phyloP scores from a whole-genome alignment of 257 asterid species.

The Paulownia fortunei region DNA sequence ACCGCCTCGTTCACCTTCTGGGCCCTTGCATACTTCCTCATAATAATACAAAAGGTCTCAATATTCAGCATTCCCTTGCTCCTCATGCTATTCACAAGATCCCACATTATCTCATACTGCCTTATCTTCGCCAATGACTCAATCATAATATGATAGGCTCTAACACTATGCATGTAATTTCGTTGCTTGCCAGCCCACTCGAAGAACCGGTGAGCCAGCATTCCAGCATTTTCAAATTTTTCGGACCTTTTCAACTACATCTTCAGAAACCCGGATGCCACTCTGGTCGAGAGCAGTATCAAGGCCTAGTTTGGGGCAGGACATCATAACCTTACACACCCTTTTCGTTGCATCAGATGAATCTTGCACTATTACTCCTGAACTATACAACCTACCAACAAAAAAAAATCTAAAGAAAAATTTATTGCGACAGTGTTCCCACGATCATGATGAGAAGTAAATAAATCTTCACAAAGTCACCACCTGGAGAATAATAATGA shows the following conservation, averaged over 20 bases:
- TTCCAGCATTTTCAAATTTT: constrained; percentile 81
- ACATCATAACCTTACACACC: constrained; percentile 66
- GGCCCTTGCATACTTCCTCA: constrained; percentile 85
- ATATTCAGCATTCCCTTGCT: constrained; percentile 69
- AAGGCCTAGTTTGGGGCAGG: constrained; percentile 75
- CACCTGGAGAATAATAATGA: constrained; percentile 25
- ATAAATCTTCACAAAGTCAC: constrained; percentile 1
- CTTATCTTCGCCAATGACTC: constrained; percentile 89
- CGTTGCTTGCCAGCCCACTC: constrained; percentile 87
- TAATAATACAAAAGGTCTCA: constrained; percentile 86
- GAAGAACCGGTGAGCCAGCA: constrained; percentile 77
- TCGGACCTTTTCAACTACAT: constrained; percentile 74
- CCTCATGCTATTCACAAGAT: constrained; percentile 79
- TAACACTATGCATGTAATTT: constrained; percentile 65
- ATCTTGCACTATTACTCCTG: constrained; percentile 51
- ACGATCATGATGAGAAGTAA: constrained; percentile 40
- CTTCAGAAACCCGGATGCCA: constrained; percentile 77
- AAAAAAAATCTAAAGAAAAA: constrained; percentile 26
- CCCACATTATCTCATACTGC: constrained; percentile 95
- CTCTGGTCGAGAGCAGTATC: constrained; percentile 71
- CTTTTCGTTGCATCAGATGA: constrained; percentile 46
- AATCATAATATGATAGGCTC: constrained; percentile 76
- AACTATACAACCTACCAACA: constrained; percentile 54
- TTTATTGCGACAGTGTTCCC: constrained; percentile 25
- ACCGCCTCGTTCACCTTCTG: constrained; percentile 84